phyloP scores from a whole-genome alignment of 169 alveolate genomes.

The Plasmodium vivax region DNA sequence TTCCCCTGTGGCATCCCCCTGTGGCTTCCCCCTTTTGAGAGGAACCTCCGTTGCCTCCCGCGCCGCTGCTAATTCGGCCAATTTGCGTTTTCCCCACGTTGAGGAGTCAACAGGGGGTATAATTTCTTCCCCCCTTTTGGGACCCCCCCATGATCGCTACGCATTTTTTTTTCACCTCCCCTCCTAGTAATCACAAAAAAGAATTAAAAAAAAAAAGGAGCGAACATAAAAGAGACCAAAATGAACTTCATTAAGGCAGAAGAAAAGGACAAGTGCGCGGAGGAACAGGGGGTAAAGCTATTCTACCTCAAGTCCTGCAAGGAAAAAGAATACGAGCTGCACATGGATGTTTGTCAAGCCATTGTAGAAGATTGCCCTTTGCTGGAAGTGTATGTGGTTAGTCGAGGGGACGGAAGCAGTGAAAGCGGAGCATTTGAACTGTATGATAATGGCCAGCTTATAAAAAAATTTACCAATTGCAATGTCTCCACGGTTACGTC shows the following conservation, averaged over 20 bases:
- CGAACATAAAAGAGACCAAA: not conserved
- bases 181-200: not conserved
- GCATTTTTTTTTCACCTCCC: not conserved
- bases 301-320: constrained; percentile 33
- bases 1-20: too few relatives aligned
- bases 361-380: constrained; percentile 33
- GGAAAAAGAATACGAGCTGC: constrained; percentile 28
- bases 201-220: not conserved
- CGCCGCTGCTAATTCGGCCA: not conserved
- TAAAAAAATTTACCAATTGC: constrained; percentile 31
- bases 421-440: constrained; percentile 1
- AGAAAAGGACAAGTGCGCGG: constrained; percentile 15
- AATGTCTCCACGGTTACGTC: constrained; percentile 9
- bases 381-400: constrained; percentile 28
- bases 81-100: not conserved
- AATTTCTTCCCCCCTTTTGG: not conserved
- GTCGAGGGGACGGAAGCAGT: not conserved
- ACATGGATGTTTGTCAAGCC: constrained; percentile 39
- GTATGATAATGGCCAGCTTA: constrained; percentile 6
- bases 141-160: not conserved
- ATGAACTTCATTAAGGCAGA: constrained; percentile 42
- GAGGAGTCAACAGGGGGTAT: not conserved
- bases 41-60: not conserved
- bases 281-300: constrained; percentile 30
- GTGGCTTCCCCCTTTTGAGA: not conserved